These are phyloP conservation scores for Stemphylium vesicarium DNA, from an alignment of 2,329 filamentous ascomycete genomes.

Conservation along the genomic window DNA sequence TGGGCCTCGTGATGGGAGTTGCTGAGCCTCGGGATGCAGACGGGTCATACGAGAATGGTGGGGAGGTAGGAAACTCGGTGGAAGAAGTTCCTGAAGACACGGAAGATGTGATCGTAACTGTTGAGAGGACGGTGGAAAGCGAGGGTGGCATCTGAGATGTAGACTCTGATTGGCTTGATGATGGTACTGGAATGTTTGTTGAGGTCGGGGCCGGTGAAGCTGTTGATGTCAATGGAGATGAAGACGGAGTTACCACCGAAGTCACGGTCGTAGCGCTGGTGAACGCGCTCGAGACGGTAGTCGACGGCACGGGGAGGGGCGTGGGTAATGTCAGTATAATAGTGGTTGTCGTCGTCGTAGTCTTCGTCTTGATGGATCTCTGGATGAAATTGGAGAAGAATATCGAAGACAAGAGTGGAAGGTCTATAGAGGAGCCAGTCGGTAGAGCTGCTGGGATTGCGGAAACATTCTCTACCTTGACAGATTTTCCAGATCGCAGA, in stretches of 20 bases:
- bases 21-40: conserved; percentile 12
- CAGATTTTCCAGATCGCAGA: background rate
- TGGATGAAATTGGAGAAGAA: background rate
- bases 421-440: conserved; percentile 2
- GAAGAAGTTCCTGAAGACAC: background rate
- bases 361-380: background rate
- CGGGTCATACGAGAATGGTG: conserved; percentile 11
- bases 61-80: background rate
- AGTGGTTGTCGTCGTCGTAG: background rate
- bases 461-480: background rate
- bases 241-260: background rate
- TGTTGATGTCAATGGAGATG: background rate
- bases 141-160: background rate
- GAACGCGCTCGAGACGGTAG: background rate
- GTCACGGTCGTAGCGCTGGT: background rate
- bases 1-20: conserved; percentile 7
- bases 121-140: background rate
- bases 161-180: background rate
- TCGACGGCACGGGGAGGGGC: background rate
- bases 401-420: conserved; percentile 9
- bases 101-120: background rate
- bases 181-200: background rate
- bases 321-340: background rate
- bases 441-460: background rate
- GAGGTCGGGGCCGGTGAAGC: background rate